Base-by-base conservation (phyloP, 345 rosid species). In the Euphorbia peplus region DNA sequence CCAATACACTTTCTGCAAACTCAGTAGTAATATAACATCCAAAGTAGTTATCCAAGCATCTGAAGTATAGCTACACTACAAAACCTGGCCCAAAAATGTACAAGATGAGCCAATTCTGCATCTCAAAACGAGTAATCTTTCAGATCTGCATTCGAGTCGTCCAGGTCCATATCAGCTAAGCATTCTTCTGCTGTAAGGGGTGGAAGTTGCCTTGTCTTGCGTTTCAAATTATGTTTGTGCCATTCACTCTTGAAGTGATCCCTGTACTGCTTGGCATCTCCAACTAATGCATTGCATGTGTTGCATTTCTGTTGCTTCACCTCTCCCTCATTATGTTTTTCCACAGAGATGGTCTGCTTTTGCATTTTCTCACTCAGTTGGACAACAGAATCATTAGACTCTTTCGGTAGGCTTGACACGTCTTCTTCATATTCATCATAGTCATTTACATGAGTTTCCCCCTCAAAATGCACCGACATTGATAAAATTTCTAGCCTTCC, bases 211-310 rank as follows among this genome's bases (percentile, higher is more conserved):
- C 81, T 81, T 67, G 96, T 91, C 83, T 95, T 95, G 48, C 96
- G 93, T 81, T 79, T 91, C 68, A 95, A 72, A 74, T 95, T 95
- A 70, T 95, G 98, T 80, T 88, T 95, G 84, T 91, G 99, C 99
- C 98, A 95, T 5, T 90, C 96, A 28, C 90, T 95, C 89, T 90
- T 91, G 63, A 84, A 95, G 70, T 95, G 99, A 39, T 88, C 92
- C 74, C 99, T 88, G 35, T 88, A 91, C 76, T 84, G 83, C 79
- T 88, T 90, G 68, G 96, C 76, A 53, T 90, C 93, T 28, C 95
- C 98, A 29, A 90, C 82, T 26, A 79, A 66, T 1, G 93, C 84
- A 78, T 90, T 80, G 83, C 97, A 95, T 21, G 92, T 95, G 79
- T 87, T 86, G 80, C 99, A 95, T 81, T 79, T 87, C 58, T 81